Evolutionary conservation across 2,329 filamentous ascomycete genomes (phyloP).

Genomic region (Penicillium sp.): DNA sequence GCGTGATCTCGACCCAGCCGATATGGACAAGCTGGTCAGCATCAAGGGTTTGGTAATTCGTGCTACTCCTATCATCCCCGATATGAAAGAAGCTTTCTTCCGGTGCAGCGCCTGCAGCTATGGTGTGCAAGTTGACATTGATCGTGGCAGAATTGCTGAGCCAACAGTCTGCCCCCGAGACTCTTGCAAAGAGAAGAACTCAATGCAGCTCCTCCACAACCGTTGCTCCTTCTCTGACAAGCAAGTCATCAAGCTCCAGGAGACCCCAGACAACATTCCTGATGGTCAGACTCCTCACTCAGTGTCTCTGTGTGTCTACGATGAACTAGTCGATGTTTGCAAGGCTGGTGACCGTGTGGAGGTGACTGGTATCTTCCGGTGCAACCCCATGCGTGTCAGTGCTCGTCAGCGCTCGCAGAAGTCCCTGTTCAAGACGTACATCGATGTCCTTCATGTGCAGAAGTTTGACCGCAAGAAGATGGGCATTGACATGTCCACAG

Average conservation of each 20-base stretch:
- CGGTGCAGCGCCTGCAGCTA: constrained; percentile 88
- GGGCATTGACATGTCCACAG: constrained; percentile 79
- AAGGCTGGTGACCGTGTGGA: constrained; percentile 94
- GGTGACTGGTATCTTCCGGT: constrained; percentile 93
- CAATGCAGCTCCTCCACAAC: constrained; percentile 97
- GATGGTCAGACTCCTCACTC: constrained; percentile 96
- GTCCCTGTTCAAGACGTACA: constrained; percentile 94
- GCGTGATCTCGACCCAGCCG: constrained; percentile 83
- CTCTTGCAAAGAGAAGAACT: constrained; percentile 76
- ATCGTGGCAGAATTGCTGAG: constrained; percentile 91
- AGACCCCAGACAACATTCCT: constrained; percentile 89
- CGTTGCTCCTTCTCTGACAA: constrained; percentile 91
- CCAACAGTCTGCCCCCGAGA: constrained; percentile 79
- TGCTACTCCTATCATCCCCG: constrained; percentile 89
- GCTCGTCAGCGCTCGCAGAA: constrained; percentile 86
- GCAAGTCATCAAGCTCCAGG: constrained; percentile 96
- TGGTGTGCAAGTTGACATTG: constrained; percentile 79
- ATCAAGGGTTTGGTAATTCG: constrained; percentile 95
- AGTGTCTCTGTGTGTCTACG: constrained; percentile 90
- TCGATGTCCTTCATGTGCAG: constrained; percentile 89
- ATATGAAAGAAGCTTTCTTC: constrained; percentile 99
- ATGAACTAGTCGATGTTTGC: constrained; percentile 93
- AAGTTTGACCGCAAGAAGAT: constrained; percentile 93
- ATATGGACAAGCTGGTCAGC: constrained; percentile 91
- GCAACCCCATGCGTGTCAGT: constrained; percentile 86